Base-by-base conservation (phyloP, 371 early-diverging fungal species). In the Nematocida major region DNA sequence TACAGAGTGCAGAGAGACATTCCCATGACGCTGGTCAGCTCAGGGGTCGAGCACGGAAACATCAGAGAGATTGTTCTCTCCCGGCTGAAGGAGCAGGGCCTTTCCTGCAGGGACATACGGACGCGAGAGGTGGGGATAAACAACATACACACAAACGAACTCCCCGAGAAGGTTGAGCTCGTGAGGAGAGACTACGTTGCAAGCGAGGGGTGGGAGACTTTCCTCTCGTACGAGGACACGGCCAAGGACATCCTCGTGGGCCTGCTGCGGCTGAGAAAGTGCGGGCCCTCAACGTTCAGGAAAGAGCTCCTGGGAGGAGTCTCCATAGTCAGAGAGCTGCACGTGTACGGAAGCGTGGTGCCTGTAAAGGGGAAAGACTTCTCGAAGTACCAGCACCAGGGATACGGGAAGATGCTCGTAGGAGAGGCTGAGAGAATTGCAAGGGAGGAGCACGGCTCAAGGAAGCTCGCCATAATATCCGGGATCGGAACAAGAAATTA, bases 1-100 rank as follows among this genome's bases (percentile, higher is more conserved):
- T 99, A 99, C 84, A 90, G 99, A 79, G 96, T 99, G 9, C 98
- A 99, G 85, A 89, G 93, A 84, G 99, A 99, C 87, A 99, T 99
- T 80, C 99, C 99, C n/a, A 99, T 99, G 99, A 97, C 99, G 11
- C 86, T 99, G 32, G 99, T 99, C 42, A 93, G 94, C 11, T 93
- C 95, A 4, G 99, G 99, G 67, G 98, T 99, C 13, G 99, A 97
- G 84, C 90, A 97, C 84, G 99, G 98, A 61, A 97, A 99, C 81
- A 83, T 99, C 79, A 88, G 99, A 65, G 97, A 99, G 85, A 85
- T 97, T 57, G 97, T 96, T 0, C 85, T 97, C 65, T 88, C 91
- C 77, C 88, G 96, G 63, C 95, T 97, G 95, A 90, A 89, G 81
- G 99, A 99, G 85, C 85, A 96, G 70, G 95, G 94, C 50, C 92